These are phyloP conservation scores for Parafenestella ontariensis DNA, from an alignment of 2,329 filamentous ascomycete species.

Conservation along the genomic window DNA sequence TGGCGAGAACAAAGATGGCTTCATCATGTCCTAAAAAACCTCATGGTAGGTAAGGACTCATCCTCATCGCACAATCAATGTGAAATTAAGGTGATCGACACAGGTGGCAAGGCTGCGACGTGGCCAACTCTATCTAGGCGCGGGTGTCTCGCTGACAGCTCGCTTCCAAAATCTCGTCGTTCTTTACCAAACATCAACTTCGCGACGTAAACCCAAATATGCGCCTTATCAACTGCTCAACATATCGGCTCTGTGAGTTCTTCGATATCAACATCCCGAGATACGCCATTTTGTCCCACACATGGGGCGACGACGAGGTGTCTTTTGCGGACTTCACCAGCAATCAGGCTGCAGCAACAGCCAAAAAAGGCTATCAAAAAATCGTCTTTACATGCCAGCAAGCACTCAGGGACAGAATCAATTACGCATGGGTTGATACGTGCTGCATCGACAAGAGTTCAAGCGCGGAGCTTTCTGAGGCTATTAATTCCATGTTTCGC, in stretches of 20 bases:
- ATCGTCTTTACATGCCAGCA: conserved; percentile 16
- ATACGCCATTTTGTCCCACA: conserved; percentile 32
- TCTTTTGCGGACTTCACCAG: conserved; percentile 23
- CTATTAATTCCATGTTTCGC: neutral
- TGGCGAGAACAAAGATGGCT: too few relatives aligned
- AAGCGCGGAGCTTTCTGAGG: conserved; percentile 11
- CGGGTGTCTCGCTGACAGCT: neutral
- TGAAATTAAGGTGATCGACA: too few relatives aligned
- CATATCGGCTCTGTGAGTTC: neutral
- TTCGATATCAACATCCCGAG: conserved; percentile 10
- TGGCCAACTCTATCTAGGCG: neutral
- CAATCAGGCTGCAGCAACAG: conserved; percentile 2
- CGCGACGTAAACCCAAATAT: neutral
- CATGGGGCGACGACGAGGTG: conserved; percentile 28
- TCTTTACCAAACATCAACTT: neutral
- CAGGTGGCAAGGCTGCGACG: neutral
- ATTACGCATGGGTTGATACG: conserved; percentile 9
- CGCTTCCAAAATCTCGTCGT: neutral
- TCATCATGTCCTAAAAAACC: too few relatives aligned
- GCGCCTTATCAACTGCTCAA: neutral
- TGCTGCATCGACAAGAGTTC: conserved; percentile 13
- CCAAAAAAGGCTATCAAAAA: conserved; percentile 20
- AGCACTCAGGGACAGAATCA: conserved; percentile 1
- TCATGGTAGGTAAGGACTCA: too few relatives aligned
- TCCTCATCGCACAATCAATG: too few relatives aligned